Base-by-base conservation (phyloP, 2,329 filamentous ascomycete species). In the Massarina eburnea region DNA sequence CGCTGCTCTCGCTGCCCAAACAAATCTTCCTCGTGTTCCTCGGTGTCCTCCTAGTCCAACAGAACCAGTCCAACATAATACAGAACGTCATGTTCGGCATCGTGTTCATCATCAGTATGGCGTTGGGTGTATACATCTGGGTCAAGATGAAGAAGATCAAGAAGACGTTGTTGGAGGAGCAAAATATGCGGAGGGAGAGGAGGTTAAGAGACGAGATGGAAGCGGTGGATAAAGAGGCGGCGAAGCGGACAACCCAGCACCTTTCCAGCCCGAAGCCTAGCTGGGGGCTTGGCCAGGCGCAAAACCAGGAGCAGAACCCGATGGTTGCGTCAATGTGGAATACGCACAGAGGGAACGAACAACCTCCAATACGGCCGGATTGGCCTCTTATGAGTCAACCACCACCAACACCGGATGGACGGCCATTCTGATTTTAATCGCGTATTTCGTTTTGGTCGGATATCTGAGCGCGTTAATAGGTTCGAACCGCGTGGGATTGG, bases 1-100 rank as follows among this genome's bases (percentile, higher is more conserved):
- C 66, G 4, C 57, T 67, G 32, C 48, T 64, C 22, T 67, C 63
- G 8, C 50, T 68, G 5, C 66, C 64, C 6, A 68, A 68, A 48
- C 66, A 68, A 39, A 62, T 67, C 30, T 66, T 68, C 46, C 58
- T 68, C 26, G 66, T 68, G 10, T 68, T 67, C 42, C 48, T 68
- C 8, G 66, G 66, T 39, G 63, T 68, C 7, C 43, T 68, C 7
- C 54, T 68, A 2, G 54, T 68, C 1, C 51, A 67, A 35, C 38
- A 66, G 5, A 55, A 54, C n/a, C 54, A 57, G 3, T 54, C 61
- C 29, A 57, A 55, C 29, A 32, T 47, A 4, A 50, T 59, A 35
- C 59, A 68, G 45, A 66, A 56, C 0, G 40, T 64, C 41, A 63
- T 66, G 55, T 68, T 68, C 22, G 58, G 49, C n/a, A 41, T 46